Evolutionary conservation across 2,329 filamentous ascomycete species (phyloP), one percentile per base, ranked within the genome.

Genomic region (Ceratocystis eucalypticola): DNA sequence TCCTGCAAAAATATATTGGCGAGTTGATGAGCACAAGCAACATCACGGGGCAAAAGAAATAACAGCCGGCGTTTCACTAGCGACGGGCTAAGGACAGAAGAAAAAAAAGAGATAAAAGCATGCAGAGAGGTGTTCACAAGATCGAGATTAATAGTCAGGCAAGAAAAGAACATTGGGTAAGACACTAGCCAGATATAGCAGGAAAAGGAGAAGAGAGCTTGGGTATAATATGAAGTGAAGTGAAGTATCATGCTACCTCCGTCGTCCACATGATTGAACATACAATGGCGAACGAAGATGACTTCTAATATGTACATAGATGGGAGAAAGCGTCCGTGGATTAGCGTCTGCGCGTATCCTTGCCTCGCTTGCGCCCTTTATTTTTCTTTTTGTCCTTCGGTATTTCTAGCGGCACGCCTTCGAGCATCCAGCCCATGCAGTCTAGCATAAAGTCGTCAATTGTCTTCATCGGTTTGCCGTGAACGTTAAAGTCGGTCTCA

Each of bases 1-100:
- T 97, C 73, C 78, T 99, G 61, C 93, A 97, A 76, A 96, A 96
- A 75, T 97, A 97, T 75, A 97, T 97, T 72, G 93, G 93, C 70
- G 93, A 96, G 73, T 81, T 97, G 66, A 97, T 96, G 84, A 89
- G 90, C 71, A 88, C 86, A n/a, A 86, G 84, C 74, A 88, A 88
- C 73, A 88, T 88, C 71, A 88, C 85, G 0, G 80, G 85, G 1
- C 78, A 75, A 65, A 82, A 83, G 72, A 85, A 84, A 74, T 85
- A 73, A 80, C 5, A 15, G 8, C 8, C 15, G 12, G 20, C 10
- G 15, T 55, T 25, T 55, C 10, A 25, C 50, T 41, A 41, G 37
- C 37, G 3, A 4, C 37, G 37, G 37, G 3, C 37, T 2, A 41
- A 15, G 10, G 37, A 41, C 12, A 41, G 37, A 41, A 41, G 33